phyloP scores from a whole-genome alignment of 73 alveolate species.

The Paramecium pentaurelia region DNA sequence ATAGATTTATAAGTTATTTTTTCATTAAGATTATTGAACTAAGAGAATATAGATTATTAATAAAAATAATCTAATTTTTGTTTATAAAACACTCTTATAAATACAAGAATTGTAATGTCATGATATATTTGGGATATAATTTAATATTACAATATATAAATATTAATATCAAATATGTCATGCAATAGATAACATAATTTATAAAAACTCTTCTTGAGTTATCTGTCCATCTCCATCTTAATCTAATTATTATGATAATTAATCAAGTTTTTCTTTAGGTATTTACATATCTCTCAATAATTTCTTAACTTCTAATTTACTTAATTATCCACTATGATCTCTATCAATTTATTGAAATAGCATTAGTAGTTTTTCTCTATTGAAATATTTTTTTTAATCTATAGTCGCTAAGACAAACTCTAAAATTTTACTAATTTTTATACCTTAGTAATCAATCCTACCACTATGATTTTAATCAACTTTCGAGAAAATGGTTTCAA shows the following conservation, averaged over 20 bases:
- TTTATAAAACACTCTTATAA: no score
- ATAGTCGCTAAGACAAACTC: conserved; percentile 1
- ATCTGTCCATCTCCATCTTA: conserved; percentile 35
- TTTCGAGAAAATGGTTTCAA: neutral
- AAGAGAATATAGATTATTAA: no score
- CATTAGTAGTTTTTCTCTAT: neutral
- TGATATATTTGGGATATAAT: no score
- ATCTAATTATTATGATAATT: neutral
- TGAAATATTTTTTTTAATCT: neutral
- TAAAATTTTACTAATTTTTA: neutral
- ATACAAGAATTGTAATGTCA: no score
- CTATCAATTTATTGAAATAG: neutral
- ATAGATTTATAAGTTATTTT: no score
- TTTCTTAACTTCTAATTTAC: neutral
- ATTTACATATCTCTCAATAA: conserved; percentile 34
- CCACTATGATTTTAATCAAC: conserved; percentile 35
- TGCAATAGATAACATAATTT: neutral
- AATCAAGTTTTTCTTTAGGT: neutral
- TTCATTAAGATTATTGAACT: no score
- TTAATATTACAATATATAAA: neutral
- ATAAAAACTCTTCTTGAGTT: neutral
- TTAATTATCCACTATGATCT: conserved; percentile 42
- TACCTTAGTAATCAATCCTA: conserved; percentile 11
- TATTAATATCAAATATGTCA: neutral
- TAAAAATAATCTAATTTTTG: no score